Base-by-base conservation (phyloP, 495 filamentous ascomycete species). In the Letharia columbiana region DNA sequence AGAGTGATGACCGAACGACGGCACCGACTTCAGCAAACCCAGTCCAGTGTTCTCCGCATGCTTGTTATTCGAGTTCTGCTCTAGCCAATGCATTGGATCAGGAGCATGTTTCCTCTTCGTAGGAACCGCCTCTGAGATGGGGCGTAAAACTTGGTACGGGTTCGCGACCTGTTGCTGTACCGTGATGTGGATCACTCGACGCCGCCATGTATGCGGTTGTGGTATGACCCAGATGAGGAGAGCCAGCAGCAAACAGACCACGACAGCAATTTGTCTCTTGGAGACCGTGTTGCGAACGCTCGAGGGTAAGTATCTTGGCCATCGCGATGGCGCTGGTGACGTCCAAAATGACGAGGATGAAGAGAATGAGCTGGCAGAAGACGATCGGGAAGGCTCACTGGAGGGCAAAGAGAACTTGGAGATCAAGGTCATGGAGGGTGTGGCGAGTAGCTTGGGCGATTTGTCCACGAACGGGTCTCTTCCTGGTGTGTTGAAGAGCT, bases 21-120 rank as follows among this genome's bases (percentile, higher is more conserved):
- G 62, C 28, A 69, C 33, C 17, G 66, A 64, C 18, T 66, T 68
- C 65, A 61, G 54, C n/a, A 72, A 50, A 23, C 62, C 67, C 10
- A 57, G 6, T 18, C 45, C 47, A 35, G 64, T 23, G 7, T 66
- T 62, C 4, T 78, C 66, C 3, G 75, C 70, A 67, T 74, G 62
- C 61, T 69, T 77, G 28, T 77, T 71, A 54, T 74, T 71, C 57
- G 72, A 75, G 39, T 78, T 77, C 45, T 75, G 70, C 41, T 73
- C 50, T 8, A 78, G 68, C 76, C 76, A 78, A 23, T 61, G 56
- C 58, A 71, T 66, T 28, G 76, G 76, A 68, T 78, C 68, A 20
- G 74, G 69, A 17, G 64, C 59, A 44, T 70, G 65, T 13, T 70
- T 71, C 47, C 64, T 68, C 41, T 63, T 61, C n/a, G 35, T 20